phyloP scores from a whole-genome alignment of 2,329 filamentous ascomycete genomes.

The Penicillium aurantiogriseum region DNA sequence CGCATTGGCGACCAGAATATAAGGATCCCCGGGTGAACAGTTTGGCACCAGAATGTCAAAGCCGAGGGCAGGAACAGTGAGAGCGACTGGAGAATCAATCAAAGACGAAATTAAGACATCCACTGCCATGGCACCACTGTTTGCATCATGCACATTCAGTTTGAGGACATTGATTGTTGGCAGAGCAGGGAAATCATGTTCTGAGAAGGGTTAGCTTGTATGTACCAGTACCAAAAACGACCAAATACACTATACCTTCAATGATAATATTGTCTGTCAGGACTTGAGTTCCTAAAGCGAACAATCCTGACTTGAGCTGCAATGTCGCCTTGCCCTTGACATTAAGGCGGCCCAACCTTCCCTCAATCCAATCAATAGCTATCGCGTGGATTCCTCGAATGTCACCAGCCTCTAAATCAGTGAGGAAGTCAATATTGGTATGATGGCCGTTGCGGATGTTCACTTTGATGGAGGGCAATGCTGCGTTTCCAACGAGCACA shows the following conservation, averaged over 20 bases:
- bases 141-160: constrained; percentile 73
- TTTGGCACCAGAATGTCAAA: constrained; percentile 85
- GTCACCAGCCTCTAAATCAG: constrained; percentile 73
- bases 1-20: constrained; percentile 76
- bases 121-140: constrained; percentile 69
- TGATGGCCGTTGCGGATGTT: constrained; percentile 74
- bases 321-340: constrained; percentile 73
- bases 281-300: constrained; percentile 73
- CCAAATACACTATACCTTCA: constrained; percentile 67
- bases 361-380: constrained; percentile 84
- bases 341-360: constrained; percentile 67
- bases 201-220: constrained; percentile 37
- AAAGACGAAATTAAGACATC: constrained; percentile 70
- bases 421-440: constrained; percentile 75
- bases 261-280: constrained; percentile 74
- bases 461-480: constrained; percentile 71
- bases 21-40: constrained; percentile 68
- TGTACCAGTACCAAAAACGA: not conserved
- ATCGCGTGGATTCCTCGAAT: constrained; percentile 73
- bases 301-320: constrained; percentile 72
- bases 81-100: constrained; percentile 75
- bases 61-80: constrained; percentile 73
- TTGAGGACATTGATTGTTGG: constrained; percentile 80
- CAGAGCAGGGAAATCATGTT: constrained; percentile 67
- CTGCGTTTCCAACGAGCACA: constrained; percentile 72